phyloP scores from a whole-genome alignment of 768 basidiomycete species.

The Tephrocybe sp. region DNA sequence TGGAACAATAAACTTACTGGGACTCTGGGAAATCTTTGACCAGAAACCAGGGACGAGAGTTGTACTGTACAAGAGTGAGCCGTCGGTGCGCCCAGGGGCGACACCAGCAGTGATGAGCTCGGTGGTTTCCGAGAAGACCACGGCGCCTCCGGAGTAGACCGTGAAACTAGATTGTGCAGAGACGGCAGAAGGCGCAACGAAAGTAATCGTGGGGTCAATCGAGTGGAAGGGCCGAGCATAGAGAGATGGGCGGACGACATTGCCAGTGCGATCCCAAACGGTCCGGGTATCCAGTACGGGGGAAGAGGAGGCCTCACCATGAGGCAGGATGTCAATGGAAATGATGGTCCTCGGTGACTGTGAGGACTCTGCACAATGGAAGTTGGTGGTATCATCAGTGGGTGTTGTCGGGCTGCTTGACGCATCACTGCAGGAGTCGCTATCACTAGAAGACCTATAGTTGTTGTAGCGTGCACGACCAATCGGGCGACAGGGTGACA shows the following conservation, averaged over 20 bases:
- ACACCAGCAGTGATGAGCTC: conserved; percentile 30
- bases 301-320: conserved; percentile 16
- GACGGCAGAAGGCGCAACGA: conserved; percentile 49
- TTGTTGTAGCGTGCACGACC: conserved; percentile 18
- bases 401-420: conserved; percentile 40
- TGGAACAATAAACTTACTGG: conserved; percentile 40
- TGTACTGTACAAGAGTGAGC: conserved; percentile 55
- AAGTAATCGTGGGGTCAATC: conserved; percentile 71
- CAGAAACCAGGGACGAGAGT: conserved; percentile 65
- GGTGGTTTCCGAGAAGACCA: conserved; percentile 54
- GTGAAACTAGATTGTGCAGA: conserved; percentile 55
- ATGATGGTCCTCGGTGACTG: conserved; percentile 35
- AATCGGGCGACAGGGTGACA: conserved; percentile 35
- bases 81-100: conserved; percentile 25
- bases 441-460: conserved; percentile 28
- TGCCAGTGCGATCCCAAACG: conserved; percentile 14
- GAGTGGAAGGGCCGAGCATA: conserved; percentile 52
- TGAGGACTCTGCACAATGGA: conserved; percentile 20
- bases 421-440: conserved; percentile 40
- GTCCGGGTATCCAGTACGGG: background rate
- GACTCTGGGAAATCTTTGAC: conserved; percentile 53
- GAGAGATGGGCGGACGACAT: conserved; percentile 37
- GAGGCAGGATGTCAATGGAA: conserved; percentile 47
- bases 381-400: conserved; percentile 33
- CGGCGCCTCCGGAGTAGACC: conserved; percentile 47